Conservation (phyloP, 176 grass and related monocot species). For the Raddia distichophylla region DNA sequence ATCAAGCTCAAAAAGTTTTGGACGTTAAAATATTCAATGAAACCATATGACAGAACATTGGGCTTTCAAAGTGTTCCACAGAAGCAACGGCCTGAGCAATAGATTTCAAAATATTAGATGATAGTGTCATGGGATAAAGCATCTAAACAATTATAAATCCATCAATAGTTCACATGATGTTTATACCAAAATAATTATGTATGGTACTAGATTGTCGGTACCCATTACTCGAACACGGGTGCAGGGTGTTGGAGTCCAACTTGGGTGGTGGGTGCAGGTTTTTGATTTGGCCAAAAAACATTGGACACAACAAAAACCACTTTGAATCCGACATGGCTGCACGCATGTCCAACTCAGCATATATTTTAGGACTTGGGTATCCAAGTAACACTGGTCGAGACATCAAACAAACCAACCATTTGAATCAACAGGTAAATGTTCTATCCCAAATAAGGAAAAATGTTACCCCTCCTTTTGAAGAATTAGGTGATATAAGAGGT, state of each 20-base stretch:
- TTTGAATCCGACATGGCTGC: too few species aligned
- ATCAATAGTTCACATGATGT: background rate
- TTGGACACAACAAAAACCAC: too few species aligned
- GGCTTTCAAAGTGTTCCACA: constrained; percentile 22
- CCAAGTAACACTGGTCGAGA: too few species aligned
- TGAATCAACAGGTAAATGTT: constrained; percentile 22
- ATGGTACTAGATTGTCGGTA: background rate
- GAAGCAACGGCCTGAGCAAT: background rate
- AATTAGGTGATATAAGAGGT: constrained; percentile 97
- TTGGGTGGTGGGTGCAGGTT: too few species aligned
- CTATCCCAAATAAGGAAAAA: constrained; percentile 38
- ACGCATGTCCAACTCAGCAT: too few species aligned
- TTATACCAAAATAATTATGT: constrained; percentile 16
- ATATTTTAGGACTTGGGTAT: too few species aligned
- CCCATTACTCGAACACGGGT: too few species aligned
- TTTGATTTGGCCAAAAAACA: too few species aligned
- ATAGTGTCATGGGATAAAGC: constrained; percentile 13
- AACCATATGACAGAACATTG: constrained; percentile 20
- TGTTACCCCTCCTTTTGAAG: constrained; percentile 99
- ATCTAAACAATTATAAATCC: background rate
- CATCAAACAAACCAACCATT: constrained; percentile 13
- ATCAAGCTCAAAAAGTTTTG: background rate
- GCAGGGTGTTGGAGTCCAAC: too few species aligned
- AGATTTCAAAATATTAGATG: background rate
- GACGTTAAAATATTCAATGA: background rate